Evolutionary conservation across 768 basidiomycete genomes (phyloP).

Genomic region (Kwoniella heveanensis): DNA sequence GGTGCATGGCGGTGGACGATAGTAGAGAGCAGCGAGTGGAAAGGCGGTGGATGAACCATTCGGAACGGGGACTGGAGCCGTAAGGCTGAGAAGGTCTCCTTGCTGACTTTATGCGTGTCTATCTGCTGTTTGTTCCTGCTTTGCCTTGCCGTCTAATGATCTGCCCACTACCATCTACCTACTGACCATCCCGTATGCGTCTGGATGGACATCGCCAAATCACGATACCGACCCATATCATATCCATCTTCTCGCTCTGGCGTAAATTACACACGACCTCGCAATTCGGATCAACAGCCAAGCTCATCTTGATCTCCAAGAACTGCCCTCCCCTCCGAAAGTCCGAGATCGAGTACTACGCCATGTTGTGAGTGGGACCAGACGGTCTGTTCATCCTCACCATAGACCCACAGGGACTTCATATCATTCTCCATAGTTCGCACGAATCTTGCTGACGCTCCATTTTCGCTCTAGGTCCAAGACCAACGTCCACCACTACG

Average conservation of each 20-base stretch:
- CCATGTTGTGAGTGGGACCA: conserved; percentile 70
- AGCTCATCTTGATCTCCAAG: conserved; percentile 96
- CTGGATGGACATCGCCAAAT: conserved; percentile 22
- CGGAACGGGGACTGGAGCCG: conserved; percentile 36
- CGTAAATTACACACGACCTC: background rate
- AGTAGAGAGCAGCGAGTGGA: background rate
- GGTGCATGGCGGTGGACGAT: background rate
- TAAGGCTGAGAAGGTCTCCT: conserved; percentile 97
- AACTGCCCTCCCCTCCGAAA: conserved; percentile 99
- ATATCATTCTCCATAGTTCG: too few species aligned
- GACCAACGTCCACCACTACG: conserved; percentile 97
- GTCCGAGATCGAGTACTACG: conserved; percentile 99
- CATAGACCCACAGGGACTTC: too few species aligned
- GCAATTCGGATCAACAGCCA: conserved; percentile 64
- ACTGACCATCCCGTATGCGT: conserved; percentile 25
- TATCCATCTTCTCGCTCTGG: background rate
- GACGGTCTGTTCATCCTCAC: too few species aligned
- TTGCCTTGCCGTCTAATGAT: background rate
- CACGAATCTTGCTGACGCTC: background rate
- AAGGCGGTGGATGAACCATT: too few species aligned
- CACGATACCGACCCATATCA: background rate
- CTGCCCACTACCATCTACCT: background rate
- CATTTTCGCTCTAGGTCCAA: conserved; percentile 65
- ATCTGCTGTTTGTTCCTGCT: conserved; percentile 25
- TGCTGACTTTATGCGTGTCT: conserved; percentile 62